A percentile compares a stretch with the other conserved stretches of the same genome.
Conservation (phyloP, 1,284 basidiomycete genomes). For the Malassezia cuniculi region DNA sequence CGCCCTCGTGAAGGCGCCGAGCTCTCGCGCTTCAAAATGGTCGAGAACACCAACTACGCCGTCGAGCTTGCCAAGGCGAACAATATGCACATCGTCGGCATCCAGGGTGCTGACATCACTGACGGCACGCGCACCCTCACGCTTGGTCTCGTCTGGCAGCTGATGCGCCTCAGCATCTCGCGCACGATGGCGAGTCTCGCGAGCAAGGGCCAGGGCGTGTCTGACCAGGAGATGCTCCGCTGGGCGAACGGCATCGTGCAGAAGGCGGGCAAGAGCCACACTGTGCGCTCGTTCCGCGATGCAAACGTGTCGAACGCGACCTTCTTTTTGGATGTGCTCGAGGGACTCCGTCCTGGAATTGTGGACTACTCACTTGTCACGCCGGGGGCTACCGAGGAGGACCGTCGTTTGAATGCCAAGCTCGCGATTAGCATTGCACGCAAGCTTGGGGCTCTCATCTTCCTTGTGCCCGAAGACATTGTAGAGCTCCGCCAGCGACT, state of each 20-base stretch:
- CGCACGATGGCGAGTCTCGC: constrained; percentile 72
- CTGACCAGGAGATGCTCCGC: constrained; percentile 81
- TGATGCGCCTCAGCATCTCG: constrained; percentile 86
- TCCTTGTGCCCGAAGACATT: constrained; percentile 79
- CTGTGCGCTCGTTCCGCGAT: constrained; percentile 87
- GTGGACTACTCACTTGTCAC: constrained; percentile 80
- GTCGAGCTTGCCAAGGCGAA: constrained; percentile 85
- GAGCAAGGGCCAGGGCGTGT: constrained; percentile 63
- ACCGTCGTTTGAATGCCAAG: constrained; percentile 71
- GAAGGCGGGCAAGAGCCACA: constrained; percentile 54
- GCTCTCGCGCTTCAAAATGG: constrained; percentile 85
- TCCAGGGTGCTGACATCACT: constrained; percentile 93
- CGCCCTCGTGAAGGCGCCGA: constrained; percentile 73
- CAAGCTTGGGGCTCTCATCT: constrained; percentile 92
- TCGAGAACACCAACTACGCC: constrained; percentile 94
- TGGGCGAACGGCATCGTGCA: constrained; percentile 90
- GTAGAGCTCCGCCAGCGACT: constrained; percentile 42
- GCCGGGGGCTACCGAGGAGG: constrained; percentile 62
- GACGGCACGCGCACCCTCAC: constrained; percentile 82
- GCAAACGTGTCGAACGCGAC: constrained; percentile 73
- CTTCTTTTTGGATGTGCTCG: constrained; percentile 87
- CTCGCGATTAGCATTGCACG: constrained; percentile 92
- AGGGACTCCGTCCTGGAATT: constrained; percentile 80
- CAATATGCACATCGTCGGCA: constrained; percentile 88
- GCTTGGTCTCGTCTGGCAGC: constrained; percentile 90